phyloP scores from a whole-genome alignment of 345 rosid species.

The Salix koriyanagi region DNA sequence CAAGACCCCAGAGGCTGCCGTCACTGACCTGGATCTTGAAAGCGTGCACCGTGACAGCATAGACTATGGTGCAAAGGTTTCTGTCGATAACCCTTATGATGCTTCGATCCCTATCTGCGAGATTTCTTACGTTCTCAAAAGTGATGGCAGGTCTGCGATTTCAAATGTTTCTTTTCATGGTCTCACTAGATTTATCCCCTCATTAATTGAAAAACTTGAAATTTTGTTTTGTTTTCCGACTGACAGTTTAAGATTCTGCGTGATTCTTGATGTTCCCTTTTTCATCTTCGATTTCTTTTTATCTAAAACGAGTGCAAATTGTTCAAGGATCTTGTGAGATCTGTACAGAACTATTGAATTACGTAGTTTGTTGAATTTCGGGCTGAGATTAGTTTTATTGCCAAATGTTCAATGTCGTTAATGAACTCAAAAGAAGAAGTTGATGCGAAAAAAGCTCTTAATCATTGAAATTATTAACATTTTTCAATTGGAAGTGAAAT shows the following conservation, averaged over 20 bases:
- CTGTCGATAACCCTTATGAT: conserved; percentile 67
- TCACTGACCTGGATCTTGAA: conserved; percentile 55
- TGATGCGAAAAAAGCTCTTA: not conserved
- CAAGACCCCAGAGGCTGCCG: conserved; percentile 68
- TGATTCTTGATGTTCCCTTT: too few species aligned
- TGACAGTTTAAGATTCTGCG: not conserved
- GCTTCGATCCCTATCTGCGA: conserved; percentile 74
- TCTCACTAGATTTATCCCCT: not conserved
- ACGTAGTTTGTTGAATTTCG: not conserved
- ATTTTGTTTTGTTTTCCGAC: not conserved
- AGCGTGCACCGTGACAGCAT: conserved; percentile 47
- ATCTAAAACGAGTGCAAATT: too few species aligned
- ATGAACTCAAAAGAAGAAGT: not conserved
- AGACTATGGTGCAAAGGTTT: conserved; percentile 63
- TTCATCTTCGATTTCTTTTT: not conserved
- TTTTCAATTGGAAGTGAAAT: too few species aligned
- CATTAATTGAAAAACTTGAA: not conserved
- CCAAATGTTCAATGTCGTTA: not conserved
- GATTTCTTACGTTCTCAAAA: conserved; percentile 69
- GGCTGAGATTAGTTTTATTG: not conserved
- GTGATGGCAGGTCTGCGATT: conserved; percentile 46
- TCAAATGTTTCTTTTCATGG: not conserved
- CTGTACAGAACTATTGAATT: not conserved
- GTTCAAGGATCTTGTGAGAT: not conserved
- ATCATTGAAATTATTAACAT: too few species aligned